Evolutionary conservation across 2,329 filamentous ascomycete genomes (phyloP), one percentile per base, ranked within the genome.

Genomic region (Colletotrichum liaoningense): DNA sequence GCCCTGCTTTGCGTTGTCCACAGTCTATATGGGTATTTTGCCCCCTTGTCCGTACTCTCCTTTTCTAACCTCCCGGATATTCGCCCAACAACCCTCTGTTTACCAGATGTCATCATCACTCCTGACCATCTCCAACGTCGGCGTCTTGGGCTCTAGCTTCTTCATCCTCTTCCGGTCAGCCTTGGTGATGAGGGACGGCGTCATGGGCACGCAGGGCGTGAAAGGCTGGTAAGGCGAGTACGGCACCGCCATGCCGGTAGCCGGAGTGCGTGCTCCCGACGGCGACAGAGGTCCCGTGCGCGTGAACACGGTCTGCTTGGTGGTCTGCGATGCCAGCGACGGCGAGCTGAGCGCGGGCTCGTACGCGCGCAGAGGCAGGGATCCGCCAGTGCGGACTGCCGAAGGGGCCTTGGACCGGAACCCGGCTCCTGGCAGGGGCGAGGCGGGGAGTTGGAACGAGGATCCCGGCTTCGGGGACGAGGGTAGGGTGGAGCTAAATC

Each of bases 211-310:
- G 60, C 94, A 86, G 1, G 93, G 93, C 7, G 92, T 93, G 79
- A 92, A 94, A 0, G 94, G 94, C 85, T 95, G 94, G 77, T 95
- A 96, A 0, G 94, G 93, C 68, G 90, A 91, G 81, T 95, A 95
- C 1, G 93, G 93, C 26, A 92, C 88, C 1, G 90, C 87, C 26
- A 86, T 87, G 5, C 89, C 90, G 1, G 88, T 91, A 80, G 85
- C 89, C 0, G 93, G 93, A 3, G 91, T 93, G 58, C 88, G 89
- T 28, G 90, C 85, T 1, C 88, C 89, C 0, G 82, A 83, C 3
- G 91, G 91, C 3, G 89, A 90, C 69, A 89, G 78, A 1, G 89
- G 88, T 0, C 82, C 84, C 26, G 83, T 84, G 38, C 91, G 85
- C 78, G 92, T 90, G 74, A 93, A 89, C 1, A 91, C 88, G 0